Evolutionary conservation across 164 flowering plant species (phyloP).

Genomic region (Magnolia kwangsiensis): DNA sequence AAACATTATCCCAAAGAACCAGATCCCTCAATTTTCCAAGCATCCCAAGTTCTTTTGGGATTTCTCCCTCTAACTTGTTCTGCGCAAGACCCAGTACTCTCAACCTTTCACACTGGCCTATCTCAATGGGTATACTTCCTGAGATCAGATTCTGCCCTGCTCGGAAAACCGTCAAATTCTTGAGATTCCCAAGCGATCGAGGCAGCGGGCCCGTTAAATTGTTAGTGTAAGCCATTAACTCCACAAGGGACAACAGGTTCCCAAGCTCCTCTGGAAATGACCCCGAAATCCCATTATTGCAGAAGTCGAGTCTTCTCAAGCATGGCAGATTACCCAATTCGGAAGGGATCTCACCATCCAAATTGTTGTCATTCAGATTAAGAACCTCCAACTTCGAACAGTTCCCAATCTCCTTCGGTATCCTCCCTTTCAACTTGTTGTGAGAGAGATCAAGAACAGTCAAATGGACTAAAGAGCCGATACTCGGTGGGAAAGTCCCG

Average conservation of each 20-base stretch:
- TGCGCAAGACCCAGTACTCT: conserved; percentile 64
- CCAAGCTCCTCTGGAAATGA: conserved; percentile 59
- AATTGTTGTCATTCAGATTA: conserved; percentile 42
- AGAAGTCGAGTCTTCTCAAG: conserved; percentile 37
- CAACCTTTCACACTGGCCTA: conserved; percentile 52
- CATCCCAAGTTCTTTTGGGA: conserved; percentile 63
- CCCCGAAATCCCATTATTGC: conserved; percentile 62
- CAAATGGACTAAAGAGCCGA: conserved; percentile 50
- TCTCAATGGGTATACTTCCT: conserved; percentile 56
- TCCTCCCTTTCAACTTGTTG: conserved; percentile 48
- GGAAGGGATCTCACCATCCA: conserved; percentile 36
- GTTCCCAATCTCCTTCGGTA: conserved; percentile 71
- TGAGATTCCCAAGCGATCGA: conserved; percentile 54
- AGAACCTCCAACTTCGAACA: conserved; percentile 48
- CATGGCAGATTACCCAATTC: conserved; percentile 29
- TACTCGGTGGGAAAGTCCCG: conserved; percentile 53
- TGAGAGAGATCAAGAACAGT: conserved; percentile 46
- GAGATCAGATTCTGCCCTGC: conserved; percentile 67
- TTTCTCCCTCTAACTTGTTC: conserved; percentile 44
- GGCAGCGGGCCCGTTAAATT: conserved; percentile 60
- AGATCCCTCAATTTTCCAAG: conserved; percentile 47
- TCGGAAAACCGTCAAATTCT: conserved; percentile 45
- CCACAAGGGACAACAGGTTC: conserved; percentile 41
- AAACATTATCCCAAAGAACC: conserved; percentile 52
- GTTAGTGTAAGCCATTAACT: conserved; percentile 64